Conservation (phyloP, 306 rosid species). For the Mimosa bimucronata region DNA sequence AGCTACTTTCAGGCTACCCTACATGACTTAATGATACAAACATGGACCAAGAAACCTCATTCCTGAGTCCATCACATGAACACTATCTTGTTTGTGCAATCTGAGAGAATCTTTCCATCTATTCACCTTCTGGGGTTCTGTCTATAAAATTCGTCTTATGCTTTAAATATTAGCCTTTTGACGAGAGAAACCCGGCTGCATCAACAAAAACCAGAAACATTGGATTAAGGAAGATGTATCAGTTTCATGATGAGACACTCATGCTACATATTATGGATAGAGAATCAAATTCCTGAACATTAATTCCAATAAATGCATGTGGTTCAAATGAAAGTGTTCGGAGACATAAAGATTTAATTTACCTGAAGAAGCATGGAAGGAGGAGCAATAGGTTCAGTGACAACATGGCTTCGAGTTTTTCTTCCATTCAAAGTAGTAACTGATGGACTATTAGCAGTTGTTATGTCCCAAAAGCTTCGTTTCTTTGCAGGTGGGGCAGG, state of each 20-base stretch:
- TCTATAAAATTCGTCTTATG: constrained; percentile 29
- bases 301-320: background rate
- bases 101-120: background rate
- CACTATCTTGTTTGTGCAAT: background rate
- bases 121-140: constrained; percentile 13
- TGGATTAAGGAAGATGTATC: constrained; percentile 40
- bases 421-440: constrained; percentile 74
- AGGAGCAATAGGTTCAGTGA: constrained; percentile 58
- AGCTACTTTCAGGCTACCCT: constrained; percentile 36
- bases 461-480: constrained; percentile 96
- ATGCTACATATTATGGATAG: background rate
- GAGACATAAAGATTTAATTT: constrained; percentile 19
- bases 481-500: constrained; percentile 82
- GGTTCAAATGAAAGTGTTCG: background rate
- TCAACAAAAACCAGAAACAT: constrained; percentile 21
- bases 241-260: constrained; percentile 41
- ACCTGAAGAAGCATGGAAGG: constrained; percentile 99
- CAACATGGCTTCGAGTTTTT: constrained; percentile 85
- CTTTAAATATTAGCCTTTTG: constrained; percentile 62
- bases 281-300: background rate
- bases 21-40: constrained; percentile 24
- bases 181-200: constrained; percentile 95
- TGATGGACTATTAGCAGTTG: constrained; percentile 83
- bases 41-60: background rate
- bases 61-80: background rate